phyloP scores from a whole-genome alignment of 208 protist genomes.

The Trichomonas tenax region DNA sequence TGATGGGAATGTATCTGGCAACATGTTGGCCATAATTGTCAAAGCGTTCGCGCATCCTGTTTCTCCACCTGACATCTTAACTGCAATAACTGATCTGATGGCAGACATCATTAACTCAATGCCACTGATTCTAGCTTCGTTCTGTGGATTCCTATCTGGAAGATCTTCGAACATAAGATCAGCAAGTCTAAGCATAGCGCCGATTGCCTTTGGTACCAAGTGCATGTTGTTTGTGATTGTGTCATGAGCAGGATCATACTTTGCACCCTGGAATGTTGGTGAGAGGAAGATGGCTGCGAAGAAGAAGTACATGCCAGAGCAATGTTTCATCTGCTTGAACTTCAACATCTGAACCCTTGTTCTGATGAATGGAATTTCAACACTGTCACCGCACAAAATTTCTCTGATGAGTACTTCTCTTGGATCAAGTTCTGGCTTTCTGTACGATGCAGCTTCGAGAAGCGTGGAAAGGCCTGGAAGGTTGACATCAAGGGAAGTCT shows the following conservation, averaged over 20 bases:
- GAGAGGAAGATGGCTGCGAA: neutral
- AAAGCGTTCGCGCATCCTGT: neutral
- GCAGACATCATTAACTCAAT: neutral
- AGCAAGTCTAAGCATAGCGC: neutral
- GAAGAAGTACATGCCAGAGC: neutral
- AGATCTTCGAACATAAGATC: neutral
- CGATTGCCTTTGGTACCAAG: neutral
- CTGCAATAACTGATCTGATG: neutral
- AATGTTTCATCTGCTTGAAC: neutral
- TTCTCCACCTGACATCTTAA: neutral
- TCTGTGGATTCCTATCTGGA: neutral
- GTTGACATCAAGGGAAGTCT: too few species aligned
- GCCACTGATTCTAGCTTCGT: neutral
- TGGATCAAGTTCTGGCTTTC: neutral
- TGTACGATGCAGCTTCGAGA: neutral
- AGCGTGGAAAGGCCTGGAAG: neutral
- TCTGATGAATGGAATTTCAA: neutral
- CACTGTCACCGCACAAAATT: neutral
- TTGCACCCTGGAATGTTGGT: neutral
- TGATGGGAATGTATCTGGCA: neutral
- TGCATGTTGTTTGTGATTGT: neutral
- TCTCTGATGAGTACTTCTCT: neutral
- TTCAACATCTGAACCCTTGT: neutral
- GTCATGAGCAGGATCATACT: neutral
- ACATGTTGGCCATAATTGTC: neutral